phyloP scores from a whole-genome alignment of 208 protist genomes.

The Trichomonas vaginalis region DNA sequence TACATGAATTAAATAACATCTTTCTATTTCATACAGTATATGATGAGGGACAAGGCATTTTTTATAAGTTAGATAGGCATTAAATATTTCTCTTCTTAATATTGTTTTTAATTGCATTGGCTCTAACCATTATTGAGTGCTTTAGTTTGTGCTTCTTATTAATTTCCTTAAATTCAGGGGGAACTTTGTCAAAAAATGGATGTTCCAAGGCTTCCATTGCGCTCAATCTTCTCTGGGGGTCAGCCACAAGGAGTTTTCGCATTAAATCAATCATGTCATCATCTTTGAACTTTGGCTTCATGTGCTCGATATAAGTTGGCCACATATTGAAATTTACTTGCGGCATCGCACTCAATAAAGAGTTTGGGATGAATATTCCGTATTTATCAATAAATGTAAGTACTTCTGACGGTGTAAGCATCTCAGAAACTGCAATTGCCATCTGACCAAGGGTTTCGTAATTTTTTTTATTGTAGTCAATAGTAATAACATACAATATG shows the following conservation, averaged over 20 bases:
- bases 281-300: neutral
- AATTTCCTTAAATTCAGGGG: neutral
- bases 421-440: neutral
- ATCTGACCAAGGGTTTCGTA: neutral
- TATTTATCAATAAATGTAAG: neutral
- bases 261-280: neutral
- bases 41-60: too few species aligned
- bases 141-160: too few species aligned
- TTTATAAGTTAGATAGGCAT: too few species aligned
- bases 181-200: neutral
- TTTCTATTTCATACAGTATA: too few species aligned
- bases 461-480: neutral
- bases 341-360: neutral
- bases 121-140: too few species aligned
- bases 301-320: neutral
- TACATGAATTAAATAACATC: too few species aligned
- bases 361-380: neutral
- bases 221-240: neutral
- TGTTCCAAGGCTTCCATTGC: neutral
- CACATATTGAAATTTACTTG: neutral
- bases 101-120: too few species aligned
- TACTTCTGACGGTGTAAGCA: neutral
- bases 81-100: too few species aligned
- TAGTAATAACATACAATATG: neutral
- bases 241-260: neutral